Evolutionary conservation across 1,284 basidiomycete species (phyloP).

Genomic region (Ceratobasidium sp.): DNA sequence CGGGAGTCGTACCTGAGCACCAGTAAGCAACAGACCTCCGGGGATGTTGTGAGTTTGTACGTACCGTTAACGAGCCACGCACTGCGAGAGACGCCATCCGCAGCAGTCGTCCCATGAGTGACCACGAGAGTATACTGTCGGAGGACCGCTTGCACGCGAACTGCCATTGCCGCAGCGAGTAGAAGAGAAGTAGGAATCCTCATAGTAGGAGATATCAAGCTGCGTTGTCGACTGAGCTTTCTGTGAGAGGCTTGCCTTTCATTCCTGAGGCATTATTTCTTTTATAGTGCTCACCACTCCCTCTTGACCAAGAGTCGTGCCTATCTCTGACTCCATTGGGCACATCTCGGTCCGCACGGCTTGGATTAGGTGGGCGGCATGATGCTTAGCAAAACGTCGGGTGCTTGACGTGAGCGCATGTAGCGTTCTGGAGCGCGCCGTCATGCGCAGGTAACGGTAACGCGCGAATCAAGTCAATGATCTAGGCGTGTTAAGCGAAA

Average conservation of each 20-base stretch:
- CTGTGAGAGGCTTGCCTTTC: background rate
- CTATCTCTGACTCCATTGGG: background rate
- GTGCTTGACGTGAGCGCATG: constrained; percentile 14
- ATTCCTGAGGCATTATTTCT: background rate
- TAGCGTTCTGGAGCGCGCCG: background rate
- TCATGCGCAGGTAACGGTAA: constrained; percentile 10
- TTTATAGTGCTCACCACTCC: background rate
- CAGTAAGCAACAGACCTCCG: background rate
- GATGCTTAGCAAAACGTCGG: background rate
- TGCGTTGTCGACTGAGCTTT: background rate
- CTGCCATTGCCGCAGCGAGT: background rate
- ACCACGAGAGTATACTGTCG: constrained; percentile 35
- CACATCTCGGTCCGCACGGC: background rate
- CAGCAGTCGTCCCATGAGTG: constrained; percentile 38
- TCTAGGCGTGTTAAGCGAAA: constrained; percentile 11
- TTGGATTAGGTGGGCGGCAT: background rate
- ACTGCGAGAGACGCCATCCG: constrained; percentile 38
- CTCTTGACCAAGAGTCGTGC: background rate
- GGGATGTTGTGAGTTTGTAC: background rate
- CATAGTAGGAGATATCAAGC: background rate
- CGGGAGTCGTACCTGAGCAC: constrained; percentile 38
- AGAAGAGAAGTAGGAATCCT: background rate
- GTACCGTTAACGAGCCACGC: constrained; percentile 30
- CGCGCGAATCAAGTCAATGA: constrained; percentile 12
- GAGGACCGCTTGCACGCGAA: constrained; percentile 18